These are phyloP conservation scores for Nannochloropsis oceanica DNA, from an alignment of 108 stramenopile species.

Conservation along the genomic window DNA sequence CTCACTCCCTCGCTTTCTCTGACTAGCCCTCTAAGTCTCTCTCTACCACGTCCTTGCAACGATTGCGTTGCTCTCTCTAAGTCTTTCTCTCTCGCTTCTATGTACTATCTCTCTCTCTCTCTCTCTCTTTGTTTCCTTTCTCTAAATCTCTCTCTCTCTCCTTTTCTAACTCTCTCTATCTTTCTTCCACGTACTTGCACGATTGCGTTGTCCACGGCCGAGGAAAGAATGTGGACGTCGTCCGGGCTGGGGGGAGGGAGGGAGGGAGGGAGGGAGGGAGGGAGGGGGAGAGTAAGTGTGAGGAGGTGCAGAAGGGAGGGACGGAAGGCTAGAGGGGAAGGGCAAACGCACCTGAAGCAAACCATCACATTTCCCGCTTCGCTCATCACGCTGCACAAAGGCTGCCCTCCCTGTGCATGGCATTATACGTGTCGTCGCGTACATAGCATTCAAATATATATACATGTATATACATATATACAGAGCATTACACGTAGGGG, in stretches of 20 bases:
- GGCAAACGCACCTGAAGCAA: slow-evolving; percentile 9
- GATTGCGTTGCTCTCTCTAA: no score
- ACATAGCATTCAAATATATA: no score
- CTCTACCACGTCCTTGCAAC: no score
- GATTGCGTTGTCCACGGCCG: slow-evolving; percentile 33
- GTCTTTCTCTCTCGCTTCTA: background rate
- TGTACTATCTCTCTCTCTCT: no score
- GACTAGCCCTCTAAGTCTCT: no score
- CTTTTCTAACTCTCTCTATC: no score
- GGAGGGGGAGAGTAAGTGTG: background rate
- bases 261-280: background rate
- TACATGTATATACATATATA: no score
- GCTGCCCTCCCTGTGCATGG: background rate
- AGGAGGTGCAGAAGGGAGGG: background rate
- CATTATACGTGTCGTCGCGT: no score
- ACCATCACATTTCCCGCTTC: slow-evolving; percentile 30
- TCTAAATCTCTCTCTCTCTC: no score
- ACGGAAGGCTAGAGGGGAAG: background rate
- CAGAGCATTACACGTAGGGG: background rate
- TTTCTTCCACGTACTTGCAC: background rate
- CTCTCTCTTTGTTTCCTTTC: no score
- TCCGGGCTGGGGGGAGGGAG: slow-evolving; percentile 10
- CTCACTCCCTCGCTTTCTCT: background rate
- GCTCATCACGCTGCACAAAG: slow-evolving; percentile 15
- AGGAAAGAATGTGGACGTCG: slow-evolving; percentile 29